These are phyloP conservation scores for Colletotrichum sp. DNA, from an alignment of 2,329 filamentous ascomycete species.

Conservation along the genomic window DNA sequence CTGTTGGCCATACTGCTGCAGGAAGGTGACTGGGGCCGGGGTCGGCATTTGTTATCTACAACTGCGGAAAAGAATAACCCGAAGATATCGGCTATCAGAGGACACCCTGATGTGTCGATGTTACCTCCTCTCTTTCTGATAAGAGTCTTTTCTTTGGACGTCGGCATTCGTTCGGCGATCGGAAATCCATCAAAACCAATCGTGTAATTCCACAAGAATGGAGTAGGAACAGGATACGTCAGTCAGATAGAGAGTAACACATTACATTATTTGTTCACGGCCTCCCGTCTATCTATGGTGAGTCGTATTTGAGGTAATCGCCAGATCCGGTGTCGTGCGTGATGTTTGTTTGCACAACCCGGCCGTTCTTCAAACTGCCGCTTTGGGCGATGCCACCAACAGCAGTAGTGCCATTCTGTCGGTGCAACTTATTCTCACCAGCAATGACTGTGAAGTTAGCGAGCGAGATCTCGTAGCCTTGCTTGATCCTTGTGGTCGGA, in stretches of 20 bases:
- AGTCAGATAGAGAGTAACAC: background rate
- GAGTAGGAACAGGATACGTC: background rate
- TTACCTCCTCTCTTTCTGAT: background rate
- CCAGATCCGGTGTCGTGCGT: constrained; percentile 36
- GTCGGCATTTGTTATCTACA: constrained; percentile 12
- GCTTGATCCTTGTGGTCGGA: constrained; percentile 63
- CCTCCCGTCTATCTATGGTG: background rate
- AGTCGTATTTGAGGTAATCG: constrained; percentile 1
- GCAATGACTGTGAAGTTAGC: constrained; percentile 73
- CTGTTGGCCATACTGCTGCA: background rate
- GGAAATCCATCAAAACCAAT: background rate
- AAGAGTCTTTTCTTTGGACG: background rate
- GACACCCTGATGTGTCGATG: background rate
- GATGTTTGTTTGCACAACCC: constrained; percentile 54
- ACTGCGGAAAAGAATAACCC: background rate
- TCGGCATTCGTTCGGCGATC: background rate
- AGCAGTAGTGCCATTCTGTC: constrained; percentile 33
- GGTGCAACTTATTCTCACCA: constrained; percentile 63
- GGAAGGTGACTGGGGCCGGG: background rate
- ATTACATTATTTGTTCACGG: background rate
- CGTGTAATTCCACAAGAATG: background rate
- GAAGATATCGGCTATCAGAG: background rate
- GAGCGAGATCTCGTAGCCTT: constrained; percentile 68
- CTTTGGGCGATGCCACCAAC: constrained; percentile 52
- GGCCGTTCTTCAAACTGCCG: constrained; percentile 58